Conservation (phyloP, 2,329 filamentous ascomycete genomes). For the Metarhizium brunneum region DNA sequence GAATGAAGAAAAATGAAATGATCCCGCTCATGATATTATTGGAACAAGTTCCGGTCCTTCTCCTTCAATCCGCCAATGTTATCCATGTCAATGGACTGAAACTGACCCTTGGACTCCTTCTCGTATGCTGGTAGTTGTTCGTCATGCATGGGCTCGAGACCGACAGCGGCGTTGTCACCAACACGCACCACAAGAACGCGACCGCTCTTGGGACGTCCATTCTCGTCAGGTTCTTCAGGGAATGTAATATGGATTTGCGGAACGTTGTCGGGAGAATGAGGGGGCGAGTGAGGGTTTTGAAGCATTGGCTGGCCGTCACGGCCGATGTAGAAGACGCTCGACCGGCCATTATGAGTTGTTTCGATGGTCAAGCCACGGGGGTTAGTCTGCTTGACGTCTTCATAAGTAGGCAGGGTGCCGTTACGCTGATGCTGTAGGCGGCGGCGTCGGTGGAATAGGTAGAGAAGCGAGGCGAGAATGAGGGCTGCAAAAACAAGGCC, state of each 20-base stretch:
- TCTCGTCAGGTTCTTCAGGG: constrained; percentile 85
- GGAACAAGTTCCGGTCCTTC: constrained; percentile 50
- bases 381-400: constrained; percentile 48
- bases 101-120: constrained; percentile 67
- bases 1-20: constrained; percentile 3
- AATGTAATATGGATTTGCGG: constrained; percentile 98
- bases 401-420: constrained; percentile 59
- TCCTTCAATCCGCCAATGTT: constrained; percentile 91
- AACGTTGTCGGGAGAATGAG: constrained; percentile 70
- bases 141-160: constrained; percentile 78
- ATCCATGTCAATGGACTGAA: constrained; percentile 91
- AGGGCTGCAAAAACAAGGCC: constrained; percentile 68
- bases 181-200: constrained; percentile 87
- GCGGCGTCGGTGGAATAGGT: constrained; percentile 61
- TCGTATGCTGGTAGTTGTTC: constrained; percentile 81
- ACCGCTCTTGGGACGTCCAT: constrained; percentile 72
- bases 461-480: constrained; percentile 55
- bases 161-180: constrained; percentile 75
- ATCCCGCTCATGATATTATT: constrained; percentile 15
- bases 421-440: constrained; percentile 36
- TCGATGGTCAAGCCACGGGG: constrained; percentile 48
- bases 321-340: constrained; percentile 68
- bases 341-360: constrained; percentile 44
- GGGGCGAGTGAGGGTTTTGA: constrained; percentile 64
- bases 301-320: constrained; percentile 70